These are phyloP conservation scores for Trichoderma sp. DNA, from an alignment of 2,329 filamentous ascomycete species.

Conservation along the genomic window DNA sequence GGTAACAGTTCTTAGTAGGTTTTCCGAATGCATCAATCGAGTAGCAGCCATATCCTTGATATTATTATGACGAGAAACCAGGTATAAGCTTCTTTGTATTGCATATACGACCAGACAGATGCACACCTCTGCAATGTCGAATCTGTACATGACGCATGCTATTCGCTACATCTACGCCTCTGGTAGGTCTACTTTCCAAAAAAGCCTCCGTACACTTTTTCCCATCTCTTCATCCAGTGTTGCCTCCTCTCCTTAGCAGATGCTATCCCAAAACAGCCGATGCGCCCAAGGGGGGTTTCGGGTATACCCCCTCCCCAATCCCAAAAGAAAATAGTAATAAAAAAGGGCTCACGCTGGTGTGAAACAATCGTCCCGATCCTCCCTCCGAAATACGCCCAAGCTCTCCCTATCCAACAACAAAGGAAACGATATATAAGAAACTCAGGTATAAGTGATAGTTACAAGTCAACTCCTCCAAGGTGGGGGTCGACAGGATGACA, in stretches of 20 bases:
- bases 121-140: background rate
- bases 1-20: too few species aligned
- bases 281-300: slow-evolving; percentile 21
- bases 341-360: slow-evolving; percentile 26
- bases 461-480: slow-evolving; percentile 24
- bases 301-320: slow-evolving; percentile 22
- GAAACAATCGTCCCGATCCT: slow-evolving; percentile 24
- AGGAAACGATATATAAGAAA: slow-evolving; percentile 22
- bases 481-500: slow-evolving; percentile 23
- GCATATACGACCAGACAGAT: background rate
- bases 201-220: slow-evolving; percentile 13
- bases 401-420: slow-evolving; percentile 30
- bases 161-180: slow-evolving; percentile 19
- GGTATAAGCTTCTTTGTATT: background rate
- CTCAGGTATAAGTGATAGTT: slow-evolving; percentile 29
- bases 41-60: background rate
- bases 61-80: background rate
- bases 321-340: slow-evolving; percentile 24
- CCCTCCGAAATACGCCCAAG: slow-evolving; percentile 24
- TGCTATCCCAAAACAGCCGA: slow-evolving; percentile 22
- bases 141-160: slow-evolving; percentile 17
- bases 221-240: background rate
- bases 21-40: background rate
- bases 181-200: slow-evolving; percentile 3
- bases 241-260: slow-evolving; percentile 11